These are phyloP conservation scores for Boechera retrofracta DNA, from an alignment of 345 rosid genomes.

Conservation along the genomic window DNA sequence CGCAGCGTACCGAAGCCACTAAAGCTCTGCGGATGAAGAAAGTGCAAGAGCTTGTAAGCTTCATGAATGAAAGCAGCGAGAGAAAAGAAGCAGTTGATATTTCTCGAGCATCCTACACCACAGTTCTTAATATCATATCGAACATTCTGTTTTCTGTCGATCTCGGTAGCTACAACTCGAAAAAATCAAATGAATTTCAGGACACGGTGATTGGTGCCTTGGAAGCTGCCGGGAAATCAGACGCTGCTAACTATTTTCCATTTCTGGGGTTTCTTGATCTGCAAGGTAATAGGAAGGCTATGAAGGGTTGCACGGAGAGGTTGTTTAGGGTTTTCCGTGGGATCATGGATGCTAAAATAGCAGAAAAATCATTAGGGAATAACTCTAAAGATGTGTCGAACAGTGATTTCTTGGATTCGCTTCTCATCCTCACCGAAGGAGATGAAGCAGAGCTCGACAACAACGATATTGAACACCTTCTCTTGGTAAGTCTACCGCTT, in stretches of 20 bases:
- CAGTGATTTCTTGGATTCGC: conserved; percentile 19
- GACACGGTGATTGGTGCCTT: conserved; percentile 10
- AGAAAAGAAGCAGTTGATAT: neutral
- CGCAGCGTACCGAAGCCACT: no score
- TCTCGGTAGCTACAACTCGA: conserved; percentile 17
- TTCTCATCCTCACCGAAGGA: conserved; percentile 10
- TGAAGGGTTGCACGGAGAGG: conserved; percentile 9
- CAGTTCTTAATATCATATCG: conserved; percentile 28
- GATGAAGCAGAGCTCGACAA: conserved; percentile 18
- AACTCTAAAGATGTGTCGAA: neutral
- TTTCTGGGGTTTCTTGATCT: conserved; percentile 29
- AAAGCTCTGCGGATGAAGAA: no score
- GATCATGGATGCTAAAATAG: conserved; percentile 32
- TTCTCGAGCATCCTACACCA: conserved; percentile 24
- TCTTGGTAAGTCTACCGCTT: conserved; percentile 5
- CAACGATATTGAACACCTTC: conserved; percentile 15
- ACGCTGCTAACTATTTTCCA: conserved; percentile 31
- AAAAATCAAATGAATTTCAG: neutral
- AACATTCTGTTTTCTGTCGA: conserved; percentile 29
- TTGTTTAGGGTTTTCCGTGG: conserved; percentile 28
- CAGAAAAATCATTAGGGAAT: no score
- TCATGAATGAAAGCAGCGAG: no score
- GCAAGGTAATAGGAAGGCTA: conserved; percentile 29
- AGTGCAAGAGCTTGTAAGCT: no score
- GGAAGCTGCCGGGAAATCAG: conserved; percentile 17